A percentile compares a stretch with the other conserved stretches of the same genome.
phyloP scores from a whole-genome alignment of 2,329 filamentous ascomycete genomes.

The Neonectria sp. region DNA sequence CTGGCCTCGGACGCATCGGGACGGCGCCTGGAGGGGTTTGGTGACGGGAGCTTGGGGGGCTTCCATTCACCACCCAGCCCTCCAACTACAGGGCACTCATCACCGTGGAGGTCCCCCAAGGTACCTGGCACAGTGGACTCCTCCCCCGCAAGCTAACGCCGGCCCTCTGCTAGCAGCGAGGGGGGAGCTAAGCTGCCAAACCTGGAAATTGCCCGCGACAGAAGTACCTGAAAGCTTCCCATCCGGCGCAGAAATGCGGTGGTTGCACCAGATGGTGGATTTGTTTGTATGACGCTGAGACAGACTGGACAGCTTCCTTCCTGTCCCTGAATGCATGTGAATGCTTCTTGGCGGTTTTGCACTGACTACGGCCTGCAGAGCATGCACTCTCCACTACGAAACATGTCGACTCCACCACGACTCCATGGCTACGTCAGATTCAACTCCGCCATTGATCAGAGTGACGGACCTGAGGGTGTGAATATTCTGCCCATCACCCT shows the following conservation, averaged over 20 bases:
- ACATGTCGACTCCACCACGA: neutral
- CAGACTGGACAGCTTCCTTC: too few species aligned
- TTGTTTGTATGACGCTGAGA: neutral
- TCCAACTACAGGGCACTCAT: neutral
- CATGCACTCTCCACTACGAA: neutral
- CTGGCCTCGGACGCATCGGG: constrained; percentile 2
- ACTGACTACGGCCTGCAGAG: neutral
- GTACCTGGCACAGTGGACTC: neutral
- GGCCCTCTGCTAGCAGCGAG: neutral
- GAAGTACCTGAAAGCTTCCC: neutral
- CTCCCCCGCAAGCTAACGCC: neutral
- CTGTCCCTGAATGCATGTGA: neutral
- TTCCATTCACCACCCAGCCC: neutral
- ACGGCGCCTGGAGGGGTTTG: neutral
- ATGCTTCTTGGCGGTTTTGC: neutral
- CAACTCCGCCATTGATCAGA: neutral
- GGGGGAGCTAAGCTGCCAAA: constrained; percentile 2
- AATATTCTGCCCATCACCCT: neutral
- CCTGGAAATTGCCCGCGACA: constrained; percentile 4
- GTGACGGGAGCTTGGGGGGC: too few species aligned
- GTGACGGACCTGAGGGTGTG: neutral
- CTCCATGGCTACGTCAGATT: neutral
- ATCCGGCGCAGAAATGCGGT: neutral
- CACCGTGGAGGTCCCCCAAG: neutral
- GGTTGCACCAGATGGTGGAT: neutral